phyloP scores from a whole-genome alignment of 139 green algal species.

The Chlamydomonas eustigma region DNA sequence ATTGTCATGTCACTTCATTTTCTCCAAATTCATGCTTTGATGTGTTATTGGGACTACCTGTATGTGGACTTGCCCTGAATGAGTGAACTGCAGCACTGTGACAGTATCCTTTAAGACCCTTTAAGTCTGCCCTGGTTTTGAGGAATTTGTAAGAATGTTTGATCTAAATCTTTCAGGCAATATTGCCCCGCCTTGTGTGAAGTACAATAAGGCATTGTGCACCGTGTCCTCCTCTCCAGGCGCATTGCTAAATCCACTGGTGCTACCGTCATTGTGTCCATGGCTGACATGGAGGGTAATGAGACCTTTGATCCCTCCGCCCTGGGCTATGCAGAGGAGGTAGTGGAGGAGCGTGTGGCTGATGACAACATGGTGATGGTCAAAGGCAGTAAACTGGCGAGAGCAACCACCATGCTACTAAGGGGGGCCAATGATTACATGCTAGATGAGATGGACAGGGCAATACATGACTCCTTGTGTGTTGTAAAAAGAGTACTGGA shows the following conservation, averaged over 20 bases:
- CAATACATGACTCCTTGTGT: slow-evolving; percentile 95
- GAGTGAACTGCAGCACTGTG: too few species aligned
- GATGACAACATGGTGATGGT: slow-evolving; percentile 75
- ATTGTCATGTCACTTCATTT: too few species aligned
- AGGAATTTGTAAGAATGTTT: too few species aligned
- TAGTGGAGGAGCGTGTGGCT: slow-evolving; percentile 63
- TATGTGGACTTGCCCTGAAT: neutral
- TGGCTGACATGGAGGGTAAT: slow-evolving; percentile 96
- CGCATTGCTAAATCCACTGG: slow-evolving; percentile 84
- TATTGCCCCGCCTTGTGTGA: too few species aligned
- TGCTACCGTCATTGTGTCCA: slow-evolving; percentile 69
- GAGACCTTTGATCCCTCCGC: slow-evolving; percentile 87
- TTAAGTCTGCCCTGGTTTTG: too few species aligned
- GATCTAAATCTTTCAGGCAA: too few species aligned
- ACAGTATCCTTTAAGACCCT: too few species aligned
- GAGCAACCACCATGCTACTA: slow-evolving; percentile 79
- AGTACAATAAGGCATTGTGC: too few species aligned
- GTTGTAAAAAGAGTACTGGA: slow-evolving; percentile 97
- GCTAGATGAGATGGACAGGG: slow-evolving; percentile 97
- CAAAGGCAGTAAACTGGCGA: slow-evolving; percentile 55
- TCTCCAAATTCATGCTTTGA: too few species aligned
- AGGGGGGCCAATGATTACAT: slow-evolving; percentile 98
- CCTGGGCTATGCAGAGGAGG: slow-evolving; percentile 65
- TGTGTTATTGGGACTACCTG: neutral
- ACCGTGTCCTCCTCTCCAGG: too few species aligned